Evolutionary conservation across 2,329 filamentous ascomycete genomes (phyloP).

Genomic region (Ophiostoma sp.): DNA sequence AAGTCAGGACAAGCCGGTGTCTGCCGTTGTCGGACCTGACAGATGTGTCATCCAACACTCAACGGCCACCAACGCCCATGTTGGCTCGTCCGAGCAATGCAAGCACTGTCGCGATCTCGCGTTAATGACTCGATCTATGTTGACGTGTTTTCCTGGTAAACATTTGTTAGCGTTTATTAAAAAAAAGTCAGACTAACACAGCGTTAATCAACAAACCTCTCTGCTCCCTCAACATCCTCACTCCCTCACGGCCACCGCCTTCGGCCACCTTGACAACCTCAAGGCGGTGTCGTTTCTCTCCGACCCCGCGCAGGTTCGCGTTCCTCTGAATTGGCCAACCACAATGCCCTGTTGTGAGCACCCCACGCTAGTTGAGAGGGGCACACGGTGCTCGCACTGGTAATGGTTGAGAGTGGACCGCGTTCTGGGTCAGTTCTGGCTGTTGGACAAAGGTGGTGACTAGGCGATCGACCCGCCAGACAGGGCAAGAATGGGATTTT

Average conservation of each 20-base stretch:
- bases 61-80: background rate
- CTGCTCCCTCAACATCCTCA: background rate
- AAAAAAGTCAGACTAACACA: background rate
- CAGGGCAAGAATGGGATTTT: background rate
- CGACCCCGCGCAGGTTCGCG: background rate
- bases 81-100: background rate
- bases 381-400: slow-evolving; percentile 19
- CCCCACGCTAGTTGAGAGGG: slow-evolving; percentile 14
- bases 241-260: slow-evolving; percentile 20
- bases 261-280: background rate
- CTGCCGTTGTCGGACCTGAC: background rate
- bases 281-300: background rate
- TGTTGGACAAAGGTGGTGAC: background rate
- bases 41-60: background rate
- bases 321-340: slow-evolving; percentile 26
- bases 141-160: background rate
- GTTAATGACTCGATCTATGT: background rate
- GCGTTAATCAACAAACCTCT: background rate
- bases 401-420: background rate
- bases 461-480: background rate
- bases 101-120: background rate
- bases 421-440: too few relatives aligned
- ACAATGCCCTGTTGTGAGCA: slow-evolving; percentile 9
- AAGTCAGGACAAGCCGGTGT: background rate
- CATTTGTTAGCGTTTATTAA: background rate